phyloP scores from a whole-genome alignment of 495 filamentous ascomycete genomes.

The Tirmania nivea region DNA sequence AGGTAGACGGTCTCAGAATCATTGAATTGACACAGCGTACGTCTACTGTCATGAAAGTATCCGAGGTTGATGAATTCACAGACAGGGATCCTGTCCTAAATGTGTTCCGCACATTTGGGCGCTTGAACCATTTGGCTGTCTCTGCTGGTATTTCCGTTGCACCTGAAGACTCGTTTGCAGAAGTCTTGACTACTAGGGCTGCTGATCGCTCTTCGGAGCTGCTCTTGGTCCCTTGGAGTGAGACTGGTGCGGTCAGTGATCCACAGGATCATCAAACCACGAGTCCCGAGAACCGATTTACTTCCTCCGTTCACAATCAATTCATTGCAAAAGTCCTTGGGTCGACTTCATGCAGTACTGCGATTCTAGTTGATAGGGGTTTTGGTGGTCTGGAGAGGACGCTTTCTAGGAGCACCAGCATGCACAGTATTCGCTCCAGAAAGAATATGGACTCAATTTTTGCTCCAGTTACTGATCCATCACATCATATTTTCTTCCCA shows the following conservation, averaged over 20 bases:
- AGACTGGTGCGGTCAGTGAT: conserved; percentile 54
- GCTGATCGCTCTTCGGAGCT: conserved; percentile 51
- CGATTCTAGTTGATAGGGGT: conserved; percentile 63
- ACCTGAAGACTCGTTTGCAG: conserved; percentile 56
- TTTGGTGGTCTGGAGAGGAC: conserved; percentile 31
- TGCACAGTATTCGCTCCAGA: conserved; percentile 23
- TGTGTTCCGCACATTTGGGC: conserved; percentile 71
- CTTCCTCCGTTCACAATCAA: conserved; percentile 32
- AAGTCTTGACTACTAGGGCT: conserved; percentile 46
- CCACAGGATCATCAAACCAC: conserved; percentile 18
- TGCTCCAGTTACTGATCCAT: conserved; percentile 35
- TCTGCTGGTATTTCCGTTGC: conserved; percentile 59
- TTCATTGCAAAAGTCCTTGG: conserved; percentile 46
- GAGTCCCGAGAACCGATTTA: conserved; percentile 27
- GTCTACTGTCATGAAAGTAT: conserved; percentile 87
- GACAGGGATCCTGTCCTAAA: conserved; percentile 75
- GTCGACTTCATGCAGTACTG: conserved; percentile 40
- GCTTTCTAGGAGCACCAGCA: conserved; percentile 19
- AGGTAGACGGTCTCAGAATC: conserved; percentile 69
- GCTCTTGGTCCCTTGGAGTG: conserved; percentile 77
- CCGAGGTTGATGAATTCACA: conserved; percentile 55
- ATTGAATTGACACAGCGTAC: conserved; percentile 80
- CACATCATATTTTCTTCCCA: conserved; percentile 70
- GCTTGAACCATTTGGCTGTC: conserved; percentile 63
- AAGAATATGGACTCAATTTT: conserved; percentile 29